phyloP scores from a whole-genome alignment of 768 basidiomycete genomes.

The Fistulinella prunicolor region DNA sequence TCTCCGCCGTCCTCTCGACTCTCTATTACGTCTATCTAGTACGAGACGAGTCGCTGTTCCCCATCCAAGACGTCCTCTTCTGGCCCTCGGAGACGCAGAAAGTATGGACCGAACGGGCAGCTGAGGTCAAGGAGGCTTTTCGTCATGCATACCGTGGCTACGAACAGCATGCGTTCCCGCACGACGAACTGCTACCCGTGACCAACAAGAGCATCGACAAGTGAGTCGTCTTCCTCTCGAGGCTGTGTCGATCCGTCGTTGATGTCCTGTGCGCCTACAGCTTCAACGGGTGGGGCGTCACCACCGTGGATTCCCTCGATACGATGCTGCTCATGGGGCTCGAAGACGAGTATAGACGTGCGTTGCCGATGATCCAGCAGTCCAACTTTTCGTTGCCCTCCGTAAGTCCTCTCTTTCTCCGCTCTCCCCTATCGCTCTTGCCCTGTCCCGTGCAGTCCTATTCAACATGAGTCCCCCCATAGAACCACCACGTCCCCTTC shows the following conservation, averaged over 20 bases:
- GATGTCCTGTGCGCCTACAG: constrained; percentile 34
- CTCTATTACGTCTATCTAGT: constrained; percentile 18
- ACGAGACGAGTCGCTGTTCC: neutral
- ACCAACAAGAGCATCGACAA: constrained; percentile 45
- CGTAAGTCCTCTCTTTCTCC: constrained; percentile 28
- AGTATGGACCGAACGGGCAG: constrained; percentile 52
- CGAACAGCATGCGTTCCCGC: constrained; percentile 55
- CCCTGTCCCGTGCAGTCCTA: too few relatives aligned
- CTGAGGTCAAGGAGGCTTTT: constrained; percentile 59
- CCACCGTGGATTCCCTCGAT: constrained; percentile 78
- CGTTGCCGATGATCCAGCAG: constrained; percentile 48
- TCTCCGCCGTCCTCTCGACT: constrained; percentile 8
- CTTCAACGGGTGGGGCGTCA: constrained; percentile 80
- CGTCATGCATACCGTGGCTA: constrained; percentile 67
- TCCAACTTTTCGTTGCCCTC: constrained; percentile 46
- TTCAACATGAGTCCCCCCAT: constrained; percentile 1
- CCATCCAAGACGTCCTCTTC: neutral
- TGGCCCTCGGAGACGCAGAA: constrained; percentile 16
- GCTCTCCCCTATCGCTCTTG: too few relatives aligned
- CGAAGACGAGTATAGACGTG: constrained; percentile 63
- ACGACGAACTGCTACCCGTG: constrained; percentile 61
- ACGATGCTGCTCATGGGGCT: constrained; percentile 82
- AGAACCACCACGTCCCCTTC: constrained; percentile 45
- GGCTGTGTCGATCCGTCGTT: neutral
- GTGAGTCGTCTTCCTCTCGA: constrained; percentile 35